Conservation (phyloP, 805 yeast genomes). For the Tanozyma kutaoensis region DNA sequence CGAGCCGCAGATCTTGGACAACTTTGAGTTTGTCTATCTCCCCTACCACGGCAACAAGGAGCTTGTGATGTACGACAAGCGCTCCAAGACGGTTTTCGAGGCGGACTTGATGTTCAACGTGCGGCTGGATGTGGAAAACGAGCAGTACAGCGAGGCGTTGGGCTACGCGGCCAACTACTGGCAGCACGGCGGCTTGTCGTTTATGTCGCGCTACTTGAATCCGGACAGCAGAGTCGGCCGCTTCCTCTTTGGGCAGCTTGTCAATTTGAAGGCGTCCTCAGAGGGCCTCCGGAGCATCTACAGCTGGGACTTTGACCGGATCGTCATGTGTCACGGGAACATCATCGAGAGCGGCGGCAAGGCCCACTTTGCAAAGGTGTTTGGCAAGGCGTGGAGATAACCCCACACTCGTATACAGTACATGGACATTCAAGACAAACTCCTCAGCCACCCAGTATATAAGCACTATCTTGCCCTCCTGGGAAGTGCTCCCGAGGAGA, state of each 20-base stretch:
- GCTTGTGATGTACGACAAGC: slow-evolving; percentile 34
- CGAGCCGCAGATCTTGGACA: slow-evolving; percentile 11
- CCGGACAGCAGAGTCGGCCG: slow-evolving; percentile 26
- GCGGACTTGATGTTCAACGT: slow-evolving; percentile 54
- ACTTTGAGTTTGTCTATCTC: slow-evolving; percentile 41
- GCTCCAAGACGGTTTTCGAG: slow-evolving; percentile 35
- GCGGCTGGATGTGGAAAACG: slow-evolving; percentile 13
- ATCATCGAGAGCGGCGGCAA: slow-evolving; percentile 29
- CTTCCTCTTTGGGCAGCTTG: slow-evolving; percentile 1
- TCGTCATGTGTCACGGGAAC: slow-evolving; percentile 50
- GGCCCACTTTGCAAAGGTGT: slow-evolving; percentile 8
- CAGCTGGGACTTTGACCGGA: slow-evolving; percentile 32
- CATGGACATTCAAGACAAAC: background rate
- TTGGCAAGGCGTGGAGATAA: background rate
- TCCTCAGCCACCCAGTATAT: slow-evolving; percentile 2
- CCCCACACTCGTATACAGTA: too few relatives aligned
- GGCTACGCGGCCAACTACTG: slow-evolving; percentile 31
- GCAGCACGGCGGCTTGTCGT: slow-evolving; percentile 34
- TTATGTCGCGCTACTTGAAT: slow-evolving; percentile 23
- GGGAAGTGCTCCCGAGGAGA: slow-evolving; percentile 9
- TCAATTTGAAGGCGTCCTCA: background rate
- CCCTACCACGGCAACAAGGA: slow-evolving; percentile 50
- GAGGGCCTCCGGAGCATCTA: too few relatives aligned
- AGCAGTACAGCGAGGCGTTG: slow-evolving; percentile 27
- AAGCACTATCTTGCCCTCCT: slow-evolving; percentile 4